Evolutionary conservation across 139 green algal genomes (phyloP), one percentile per base, ranked within the genome.

Genomic region (Volvox reticuliferus): DNA sequence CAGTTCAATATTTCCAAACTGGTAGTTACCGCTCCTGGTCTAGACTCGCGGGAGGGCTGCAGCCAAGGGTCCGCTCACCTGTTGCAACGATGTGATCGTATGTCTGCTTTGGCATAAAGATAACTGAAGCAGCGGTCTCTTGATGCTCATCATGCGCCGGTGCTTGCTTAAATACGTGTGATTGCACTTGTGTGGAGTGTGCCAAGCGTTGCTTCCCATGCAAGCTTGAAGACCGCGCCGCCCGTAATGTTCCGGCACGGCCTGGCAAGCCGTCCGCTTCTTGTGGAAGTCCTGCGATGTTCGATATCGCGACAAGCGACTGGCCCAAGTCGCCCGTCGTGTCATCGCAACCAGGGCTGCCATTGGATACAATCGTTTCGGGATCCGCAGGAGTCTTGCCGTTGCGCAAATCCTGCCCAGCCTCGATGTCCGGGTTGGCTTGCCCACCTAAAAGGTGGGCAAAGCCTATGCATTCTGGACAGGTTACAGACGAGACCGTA

Each of bases 1-100:
- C 44, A 5, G 44, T 55, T 14, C 9, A 55, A 55, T 9, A 55
- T 55, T 9, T 55, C 44, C 44, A 55, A 55, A 55, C 44, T 55
- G 44, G 9, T 55, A 5, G 44, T 55, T 55, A 55, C 44, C 44
- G 9, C 9, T 55, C 44, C 44, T 55, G n/a, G n/a, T n/a, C n/a
- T n/a, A 14, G 44, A 55, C 9, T 55, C 44, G 9, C 44, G 44
- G 44, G 44, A 55, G 44, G 9, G 5, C 44, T 5, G 44, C 44
- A 55, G 9, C 44, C 44, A 55, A 55, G 9, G 44, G 44, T 55
- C 44, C 9, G 21, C 85, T 16, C 32, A 83, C 86, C 86, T 2
- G 86, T 63, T 13, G 86, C 86, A 21, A 90, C 86, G 9, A 90
- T 90, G 50, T 90, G 71, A n/a, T 90, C 86, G n/a, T 90, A 90